A percentile compares a stretch with the other conserved stretches of the same genome.
Conservation (phyloP, 2,329 filamentous ascomycete species). For the Gliomastix tumulicola region DNA sequence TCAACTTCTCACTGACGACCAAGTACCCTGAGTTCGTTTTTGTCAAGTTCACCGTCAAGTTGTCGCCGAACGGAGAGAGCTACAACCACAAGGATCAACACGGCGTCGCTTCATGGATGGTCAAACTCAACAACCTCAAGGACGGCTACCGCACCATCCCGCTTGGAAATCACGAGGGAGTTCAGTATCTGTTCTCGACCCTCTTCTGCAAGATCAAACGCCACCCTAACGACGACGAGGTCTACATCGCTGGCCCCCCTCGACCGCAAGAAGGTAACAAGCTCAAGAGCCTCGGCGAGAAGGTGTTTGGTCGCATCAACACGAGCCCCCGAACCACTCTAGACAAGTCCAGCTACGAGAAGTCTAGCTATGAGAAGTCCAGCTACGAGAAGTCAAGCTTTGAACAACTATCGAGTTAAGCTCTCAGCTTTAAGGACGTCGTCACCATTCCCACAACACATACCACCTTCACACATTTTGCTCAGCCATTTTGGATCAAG, state of each 20-base stretch:
- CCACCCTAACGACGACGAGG: slow-evolving; percentile 47
- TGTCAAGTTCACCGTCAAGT: slow-evolving; percentile 86
- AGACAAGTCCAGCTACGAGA: slow-evolving; percentile 43
- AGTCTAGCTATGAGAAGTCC: slow-evolving; percentile 34
- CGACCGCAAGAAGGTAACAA: slow-evolving; percentile 36
- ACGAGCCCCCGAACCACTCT: slow-evolving; percentile 45
- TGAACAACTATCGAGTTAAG: too few species aligned
- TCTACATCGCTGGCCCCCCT: slow-evolving; percentile 40
- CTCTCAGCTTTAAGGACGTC: background rate
- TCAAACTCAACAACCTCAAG: slow-evolving; percentile 82
- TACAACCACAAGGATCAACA: slow-evolving; percentile 50
- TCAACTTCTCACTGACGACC: slow-evolving; percentile 80
- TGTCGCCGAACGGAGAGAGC: slow-evolving; percentile 69
- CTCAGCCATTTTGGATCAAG: too few species aligned
- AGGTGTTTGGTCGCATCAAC: slow-evolving; percentile 49
- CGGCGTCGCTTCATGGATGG: slow-evolving; percentile 81
- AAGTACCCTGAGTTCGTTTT: slow-evolving; percentile 92
- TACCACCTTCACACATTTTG: background rate
- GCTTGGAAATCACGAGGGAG: slow-evolving; percentile 79
- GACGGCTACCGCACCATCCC: slow-evolving; percentile 91
- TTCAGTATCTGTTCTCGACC: slow-evolving; percentile 91
- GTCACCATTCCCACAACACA: too few species aligned
- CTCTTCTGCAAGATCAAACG: slow-evolving; percentile 84
- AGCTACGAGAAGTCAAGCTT: background rate
- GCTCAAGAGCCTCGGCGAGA: slow-evolving; percentile 48